Conservation (phyloP, 371 early-diverging fungal species). For the Homolaphlyctis polyrhiza region DNA sequence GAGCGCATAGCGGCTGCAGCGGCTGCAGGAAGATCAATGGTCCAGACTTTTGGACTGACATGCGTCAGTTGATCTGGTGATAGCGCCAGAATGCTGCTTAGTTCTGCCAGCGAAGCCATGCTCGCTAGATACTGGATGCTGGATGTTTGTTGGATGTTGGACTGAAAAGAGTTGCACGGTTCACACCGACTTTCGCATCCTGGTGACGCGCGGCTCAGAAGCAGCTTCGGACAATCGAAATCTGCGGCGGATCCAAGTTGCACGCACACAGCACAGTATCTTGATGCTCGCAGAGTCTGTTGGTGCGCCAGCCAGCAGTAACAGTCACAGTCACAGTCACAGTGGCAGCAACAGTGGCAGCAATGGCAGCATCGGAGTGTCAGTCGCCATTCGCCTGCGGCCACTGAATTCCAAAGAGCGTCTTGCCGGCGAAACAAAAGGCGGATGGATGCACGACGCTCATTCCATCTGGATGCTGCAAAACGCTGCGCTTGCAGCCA, state of each 20-base stretch:
- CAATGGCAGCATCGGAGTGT: background rate
- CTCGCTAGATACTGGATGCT: background rate
- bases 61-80: background rate
- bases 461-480: background rate
- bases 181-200: background rate
- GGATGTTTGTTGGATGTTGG: background rate
- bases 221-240: background rate
- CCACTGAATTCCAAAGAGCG: slow-evolving; percentile 1
- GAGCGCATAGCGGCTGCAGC: background rate
- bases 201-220: background rate
- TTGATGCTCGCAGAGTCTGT: background rate
- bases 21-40: background rate
- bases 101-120: background rate
- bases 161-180: background rate
- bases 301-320: background rate
- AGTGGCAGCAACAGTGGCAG: background rate
- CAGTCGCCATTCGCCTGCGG: background rate
- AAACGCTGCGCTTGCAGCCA: background rate
- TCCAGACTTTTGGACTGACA: background rate
- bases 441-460: background rate
- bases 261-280: background rate
- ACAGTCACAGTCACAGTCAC: background rate
- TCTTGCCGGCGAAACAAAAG: background rate
- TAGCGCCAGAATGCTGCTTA: background rate
- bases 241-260: background rate